phyloP scores from a whole-genome alignment of 1,284 basidiomycete genomes.

The Butyriboletus appendiculatus region DNA sequence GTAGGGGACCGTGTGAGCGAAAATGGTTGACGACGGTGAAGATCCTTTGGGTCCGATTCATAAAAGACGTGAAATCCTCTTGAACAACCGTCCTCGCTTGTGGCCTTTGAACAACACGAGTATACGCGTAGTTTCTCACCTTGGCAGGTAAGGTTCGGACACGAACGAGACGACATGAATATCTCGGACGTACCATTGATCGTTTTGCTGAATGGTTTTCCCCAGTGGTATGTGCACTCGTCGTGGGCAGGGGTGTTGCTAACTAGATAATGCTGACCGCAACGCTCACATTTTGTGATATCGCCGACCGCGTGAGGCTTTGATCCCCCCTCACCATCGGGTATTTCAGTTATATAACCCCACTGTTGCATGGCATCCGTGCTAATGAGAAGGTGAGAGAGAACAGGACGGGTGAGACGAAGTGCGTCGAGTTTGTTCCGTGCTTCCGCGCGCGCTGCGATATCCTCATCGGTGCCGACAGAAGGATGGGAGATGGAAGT shows the following conservation, averaged over 20 bases:
- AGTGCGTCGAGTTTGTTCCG: conserved; percentile 59
- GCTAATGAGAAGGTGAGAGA: conserved; percentile 63
- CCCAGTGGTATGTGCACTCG: conserved; percentile 85
- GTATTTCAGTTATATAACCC: conserved; percentile 74
- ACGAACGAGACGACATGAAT: conserved; percentile 12
- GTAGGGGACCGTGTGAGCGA: conserved; percentile 46
- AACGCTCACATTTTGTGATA: conserved; percentile 76
- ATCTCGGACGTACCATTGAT: conserved; percentile 52
- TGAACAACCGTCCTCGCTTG: conserved; percentile 60
- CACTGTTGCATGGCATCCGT: conserved; percentile 61
- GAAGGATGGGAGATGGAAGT: conserved; percentile 66
- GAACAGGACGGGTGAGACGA: conserved; percentile 51
- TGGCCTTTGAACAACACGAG: conserved; percentile 65
- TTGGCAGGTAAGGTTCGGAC: conserved; percentile 29
- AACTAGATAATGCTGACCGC: conserved; percentile 67
- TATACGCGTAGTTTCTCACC: conserved; percentile 68
- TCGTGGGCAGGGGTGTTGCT: conserved; percentile 56
- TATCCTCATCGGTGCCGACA: conserved; percentile 77
- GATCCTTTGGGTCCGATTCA: conserved; percentile 63
- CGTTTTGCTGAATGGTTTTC: conserved; percentile 58
- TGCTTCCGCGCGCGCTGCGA: conserved; percentile 57
- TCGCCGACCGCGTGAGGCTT: conserved; percentile 69
- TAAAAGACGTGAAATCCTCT: conserved; percentile 78
- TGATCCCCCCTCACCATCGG: conserved; percentile 59
- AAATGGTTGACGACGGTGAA: conserved; percentile 79